Percentiles rank a stretch among this genome's conserved stretches.
Evolutionary conservation across 2,329 filamentous ascomycete species (phyloP).

Genomic region (Stromatinia cepivora): DNA sequence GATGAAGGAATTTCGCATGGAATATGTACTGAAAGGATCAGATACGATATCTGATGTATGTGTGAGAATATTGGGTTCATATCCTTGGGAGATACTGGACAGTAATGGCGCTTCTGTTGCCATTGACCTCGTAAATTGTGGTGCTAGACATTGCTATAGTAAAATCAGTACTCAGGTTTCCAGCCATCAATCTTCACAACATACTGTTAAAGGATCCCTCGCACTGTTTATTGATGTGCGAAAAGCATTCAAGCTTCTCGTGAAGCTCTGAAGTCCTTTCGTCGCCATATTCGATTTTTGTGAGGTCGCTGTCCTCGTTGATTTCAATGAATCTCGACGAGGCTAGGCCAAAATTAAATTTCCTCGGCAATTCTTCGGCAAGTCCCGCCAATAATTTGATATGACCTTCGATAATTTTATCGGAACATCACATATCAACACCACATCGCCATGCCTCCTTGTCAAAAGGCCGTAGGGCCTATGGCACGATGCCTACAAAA

Average conservation of each 20-base stretch:
- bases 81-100: constrained; percentile 29
- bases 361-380: constrained; percentile 35
- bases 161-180: constrained; percentile 30
- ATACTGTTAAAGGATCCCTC: constrained; percentile 45
- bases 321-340: constrained; percentile 25
- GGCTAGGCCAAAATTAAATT: constrained; percentile 32
- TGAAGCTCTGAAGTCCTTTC: constrained; percentile 39
- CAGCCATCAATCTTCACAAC: constrained; percentile 20
- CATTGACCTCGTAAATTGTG: constrained; percentile 47
- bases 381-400: constrained; percentile 26
- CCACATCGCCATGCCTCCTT: constrained; percentile 54
- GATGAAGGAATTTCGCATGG: not conserved
- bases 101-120: constrained; percentile 48
- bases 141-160: constrained; percentile 47
- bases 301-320: constrained; percentile 26
- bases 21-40: constrained; percentile 17
- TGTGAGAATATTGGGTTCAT: constrained; percentile 25
- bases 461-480: constrained; percentile 59
- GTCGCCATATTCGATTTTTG: constrained; percentile 37
- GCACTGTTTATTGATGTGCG: constrained; percentile 32
- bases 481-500: constrained; percentile 55
- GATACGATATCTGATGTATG: not conserved
- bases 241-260: constrained; percentile 35
- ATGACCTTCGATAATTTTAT: constrained; percentile 35
- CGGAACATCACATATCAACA: constrained; percentile 28